phyloP scores from a whole-genome alignment of 139 green algal genomes.

The Limnomonas spitsbergensis region DNA sequence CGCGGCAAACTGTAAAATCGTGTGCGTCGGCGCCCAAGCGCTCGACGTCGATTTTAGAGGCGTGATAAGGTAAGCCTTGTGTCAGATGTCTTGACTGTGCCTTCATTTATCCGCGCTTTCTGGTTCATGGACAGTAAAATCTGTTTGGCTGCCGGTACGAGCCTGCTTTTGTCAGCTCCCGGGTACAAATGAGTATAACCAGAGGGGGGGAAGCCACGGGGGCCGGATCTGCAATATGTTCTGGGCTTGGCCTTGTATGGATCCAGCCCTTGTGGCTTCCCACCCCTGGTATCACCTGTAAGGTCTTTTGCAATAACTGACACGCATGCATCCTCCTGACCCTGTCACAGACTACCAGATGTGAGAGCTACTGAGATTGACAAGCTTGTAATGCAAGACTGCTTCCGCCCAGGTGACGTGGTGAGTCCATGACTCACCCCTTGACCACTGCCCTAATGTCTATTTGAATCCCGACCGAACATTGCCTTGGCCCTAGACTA shows the following conservation, averaged over 20 bases:
- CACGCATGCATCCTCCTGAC: not conserved
- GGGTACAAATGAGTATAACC: no score
- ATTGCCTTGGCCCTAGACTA: no score
- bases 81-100: not conserved
- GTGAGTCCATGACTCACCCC: no score
- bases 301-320: not conserved
- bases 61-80: conserved; percentile 54
- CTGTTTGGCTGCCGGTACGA: not conserved
- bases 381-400: conserved; percentile 77
- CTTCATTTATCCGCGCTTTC: conserved; percentile 3
- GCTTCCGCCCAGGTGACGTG: conserved; percentile 89
- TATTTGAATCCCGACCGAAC: no score
- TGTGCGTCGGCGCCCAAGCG: conserved; percentile 57
- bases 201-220: no score
- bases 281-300: no score
- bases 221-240: not conserved
- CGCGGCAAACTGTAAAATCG: conserved; percentile 33
- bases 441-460: no score
- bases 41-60: conserved; percentile 59
- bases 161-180: not conserved
- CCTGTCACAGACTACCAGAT: conserved; percentile 56
- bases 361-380: conserved; percentile 83
- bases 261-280: no score
- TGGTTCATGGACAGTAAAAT: not conserved
- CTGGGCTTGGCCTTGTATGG: no score